phyloP scores from a whole-genome alignment of 352 stramenopile species.

The Plasmopara muralis region DNA sequence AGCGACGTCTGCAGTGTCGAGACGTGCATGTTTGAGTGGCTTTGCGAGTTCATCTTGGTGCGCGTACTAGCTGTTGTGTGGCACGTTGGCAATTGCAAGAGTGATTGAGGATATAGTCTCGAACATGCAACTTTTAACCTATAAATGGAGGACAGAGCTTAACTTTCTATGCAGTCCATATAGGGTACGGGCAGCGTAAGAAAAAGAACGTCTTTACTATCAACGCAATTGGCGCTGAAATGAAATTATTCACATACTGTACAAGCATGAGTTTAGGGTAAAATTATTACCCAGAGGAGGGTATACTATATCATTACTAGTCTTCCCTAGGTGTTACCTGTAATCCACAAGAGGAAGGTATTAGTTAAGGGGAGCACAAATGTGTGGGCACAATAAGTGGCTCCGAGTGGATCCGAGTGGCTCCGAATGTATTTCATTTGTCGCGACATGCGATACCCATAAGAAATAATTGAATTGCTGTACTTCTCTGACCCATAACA shows the following conservation, averaged over 20 bases:
- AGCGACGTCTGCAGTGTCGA: constrained; percentile 33
- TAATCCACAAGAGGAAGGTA: too few species aligned
- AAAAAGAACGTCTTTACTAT: neutral
- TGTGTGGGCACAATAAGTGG: too few species aligned
- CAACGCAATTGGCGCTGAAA: too few species aligned
- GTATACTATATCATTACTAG: too few species aligned
- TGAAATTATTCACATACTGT: too few species aligned
- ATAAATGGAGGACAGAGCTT: neutral
- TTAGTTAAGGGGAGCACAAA: too few species aligned
- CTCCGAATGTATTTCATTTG: neutral
- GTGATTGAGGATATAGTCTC: too few species aligned
- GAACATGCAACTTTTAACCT: too few species aligned
- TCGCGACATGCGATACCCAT: neutral
- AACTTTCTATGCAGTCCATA: neutral
- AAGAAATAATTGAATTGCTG: neutral
- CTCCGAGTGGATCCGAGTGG: too few species aligned
- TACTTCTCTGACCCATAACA: neutral
- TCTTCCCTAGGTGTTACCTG: too few species aligned
- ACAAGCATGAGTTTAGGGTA: too few species aligned
- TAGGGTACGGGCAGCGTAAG: neutral
- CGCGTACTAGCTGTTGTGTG: neutral
- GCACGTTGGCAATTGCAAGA: constrained; percentile 2
- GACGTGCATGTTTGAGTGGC: constrained; percentile 30
- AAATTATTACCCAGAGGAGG: too few species aligned
- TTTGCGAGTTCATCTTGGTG: constrained; percentile 24